A percentile compares a stretch with the other conserved stretches of the same genome.
These are phyloP conservation scores for Talaromyces atroroseus DNA, from an alignment of 2,329 filamentous ascomycete genomes.

Conservation along the genomic window DNA sequence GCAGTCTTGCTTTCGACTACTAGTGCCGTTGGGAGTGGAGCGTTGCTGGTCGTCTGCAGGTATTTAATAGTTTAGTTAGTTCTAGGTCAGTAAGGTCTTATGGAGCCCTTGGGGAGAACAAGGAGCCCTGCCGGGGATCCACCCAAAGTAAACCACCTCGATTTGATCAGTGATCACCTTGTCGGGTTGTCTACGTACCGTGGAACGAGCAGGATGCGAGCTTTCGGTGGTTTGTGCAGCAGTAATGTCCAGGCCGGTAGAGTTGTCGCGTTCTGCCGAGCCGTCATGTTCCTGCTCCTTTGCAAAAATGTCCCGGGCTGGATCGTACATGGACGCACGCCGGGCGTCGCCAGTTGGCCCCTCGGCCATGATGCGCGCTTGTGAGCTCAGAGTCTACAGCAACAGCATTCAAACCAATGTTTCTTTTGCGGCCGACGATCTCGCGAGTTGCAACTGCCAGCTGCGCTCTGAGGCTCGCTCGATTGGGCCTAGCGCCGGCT, in stretches of 20 bases:
- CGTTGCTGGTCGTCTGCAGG: slow-evolving; percentile 10
- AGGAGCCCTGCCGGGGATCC: slow-evolving; percentile 8
- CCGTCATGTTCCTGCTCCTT: slow-evolving; percentile 19
- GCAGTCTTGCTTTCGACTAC: not conserved
- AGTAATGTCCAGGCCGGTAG: slow-evolving; percentile 2
- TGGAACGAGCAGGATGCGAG: not conserved
- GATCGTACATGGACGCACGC: slow-evolving; percentile 27
- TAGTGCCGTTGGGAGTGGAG: slow-evolving; percentile 11
- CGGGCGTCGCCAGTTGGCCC: slow-evolving; percentile 5
- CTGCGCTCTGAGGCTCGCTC: slow-evolving; percentile 1
- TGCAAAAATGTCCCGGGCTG: slow-evolving; percentile 29
- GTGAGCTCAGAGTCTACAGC: not conserved
- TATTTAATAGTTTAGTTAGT: slow-evolving; percentile 11
- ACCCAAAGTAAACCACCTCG: slow-evolving; percentile 8
- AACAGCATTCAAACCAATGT: not conserved
- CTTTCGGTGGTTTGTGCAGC: not conserved
- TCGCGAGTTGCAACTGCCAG: not conserved
- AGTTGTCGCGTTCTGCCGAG: slow-evolving; percentile 17
- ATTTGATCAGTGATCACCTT: not conserved
- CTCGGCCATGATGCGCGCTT: slow-evolving; percentile 13
- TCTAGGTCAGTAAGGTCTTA: slow-evolving; percentile 13
- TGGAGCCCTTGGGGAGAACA: not conserved
- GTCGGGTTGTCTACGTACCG: slow-evolving; percentile 3
- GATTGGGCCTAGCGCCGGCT: slow-evolving; percentile 13
- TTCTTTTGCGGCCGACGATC: slow-evolving; percentile 1